Percentiles rank a stretch among this genome's conserved stretches.
These are phyloP conservation scores for Metschnikowia proteae DNA, from an alignment of 805 yeast species.

Conservation along the genomic window DNA sequence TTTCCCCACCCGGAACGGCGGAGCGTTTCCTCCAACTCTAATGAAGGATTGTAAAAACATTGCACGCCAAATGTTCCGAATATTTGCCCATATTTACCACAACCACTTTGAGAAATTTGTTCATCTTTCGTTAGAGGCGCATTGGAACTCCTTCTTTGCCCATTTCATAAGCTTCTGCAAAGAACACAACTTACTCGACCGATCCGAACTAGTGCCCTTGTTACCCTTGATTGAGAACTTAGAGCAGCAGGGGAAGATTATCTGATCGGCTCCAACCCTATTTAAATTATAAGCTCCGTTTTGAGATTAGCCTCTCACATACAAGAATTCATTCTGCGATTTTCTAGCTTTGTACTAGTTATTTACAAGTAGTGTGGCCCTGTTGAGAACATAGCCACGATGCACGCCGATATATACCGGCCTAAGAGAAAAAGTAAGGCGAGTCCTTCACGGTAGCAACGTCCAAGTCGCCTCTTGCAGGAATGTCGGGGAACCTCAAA, in stretches of 20 bases:
- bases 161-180: conserved; percentile 85
- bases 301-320: neutral
- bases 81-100: conserved; percentile 92
- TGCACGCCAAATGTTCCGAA: conserved; percentile 86
- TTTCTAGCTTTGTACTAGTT: neutral
- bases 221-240: conserved; percentile 70
- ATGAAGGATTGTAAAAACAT: conserved; percentile 80
- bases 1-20: conserved; percentile 88
- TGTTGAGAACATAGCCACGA: neutral
- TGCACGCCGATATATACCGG: neutral
- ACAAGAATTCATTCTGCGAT: neutral
- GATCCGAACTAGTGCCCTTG: conserved; percentile 76
- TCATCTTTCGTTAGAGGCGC: conserved; percentile 92
- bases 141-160: conserved; percentile 96
- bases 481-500: conserved; percentile 65
- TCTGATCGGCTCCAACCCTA: conserved; percentile 20
- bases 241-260: conserved; percentile 82
- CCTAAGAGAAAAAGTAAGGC: conserved; percentile 65
- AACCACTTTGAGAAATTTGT: conserved; percentile 91
- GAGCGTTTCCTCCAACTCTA: conserved; percentile 85
- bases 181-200: conserved; percentile 78
- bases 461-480: conserved; percentile 80
- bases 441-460: conserved; percentile 69
- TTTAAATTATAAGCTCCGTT: too few species aligned
- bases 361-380: conserved; percentile 2